Percentiles rank a stretch among this genome's conserved stretches.
Conservation (phyloP, 352 stramenopile species). For the Phytophthora sp. region DNA sequence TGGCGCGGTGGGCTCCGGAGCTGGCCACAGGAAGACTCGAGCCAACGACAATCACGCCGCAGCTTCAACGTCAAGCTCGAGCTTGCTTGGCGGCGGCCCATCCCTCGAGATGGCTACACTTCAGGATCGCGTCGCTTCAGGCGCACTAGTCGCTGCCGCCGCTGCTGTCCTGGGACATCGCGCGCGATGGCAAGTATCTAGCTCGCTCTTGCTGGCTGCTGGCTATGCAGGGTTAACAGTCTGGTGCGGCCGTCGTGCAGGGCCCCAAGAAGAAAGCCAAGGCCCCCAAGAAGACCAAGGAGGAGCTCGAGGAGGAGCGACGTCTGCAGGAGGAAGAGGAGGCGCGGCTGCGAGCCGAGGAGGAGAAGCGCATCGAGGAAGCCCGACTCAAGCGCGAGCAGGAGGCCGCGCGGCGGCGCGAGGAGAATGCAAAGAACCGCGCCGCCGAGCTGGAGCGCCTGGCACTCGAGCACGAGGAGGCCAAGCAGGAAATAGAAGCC, state of each 20-base stretch:
- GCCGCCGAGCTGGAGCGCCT: slow-evolving; percentile 71
- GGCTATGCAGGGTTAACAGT: too few species aligned
- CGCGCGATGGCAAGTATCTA: slow-evolving; percentile 14
- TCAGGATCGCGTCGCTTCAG: slow-evolving; percentile 30
- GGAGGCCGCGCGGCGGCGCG: slow-evolving; percentile 59
- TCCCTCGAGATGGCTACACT: slow-evolving; percentile 16
- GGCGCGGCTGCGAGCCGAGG: slow-evolving; percentile 56
- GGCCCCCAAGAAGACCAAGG: slow-evolving; percentile 81
- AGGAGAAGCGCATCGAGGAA: slow-evolving; percentile 77
- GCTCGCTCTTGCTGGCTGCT: background rate
- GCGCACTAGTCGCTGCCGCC: too few species aligned
- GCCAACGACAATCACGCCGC: slow-evolving; percentile 16
- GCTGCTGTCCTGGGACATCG: too few species aligned
- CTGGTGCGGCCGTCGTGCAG: slow-evolving; percentile 38
- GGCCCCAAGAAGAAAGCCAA: slow-evolving; percentile 82
- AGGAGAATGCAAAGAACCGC: slow-evolving; percentile 71
- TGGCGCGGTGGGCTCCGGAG: background rate
- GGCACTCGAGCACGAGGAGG: slow-evolving; percentile 53
- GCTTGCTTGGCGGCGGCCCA: background rate
- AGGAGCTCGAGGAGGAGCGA: slow-evolving; percentile 80
- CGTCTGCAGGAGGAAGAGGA: slow-evolving; percentile 80
- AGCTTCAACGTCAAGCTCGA: slow-evolving; percentile 18
- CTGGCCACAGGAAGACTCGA: background rate
- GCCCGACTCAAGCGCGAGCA: slow-evolving; percentile 63
- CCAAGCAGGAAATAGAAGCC: slow-evolving; percentile 56